Percentiles rank a stretch among this genome's conserved stretches.
Conservation (phyloP, 2,329 filamentous ascomycete genomes). For the Ilyonectria sp. region DNA sequence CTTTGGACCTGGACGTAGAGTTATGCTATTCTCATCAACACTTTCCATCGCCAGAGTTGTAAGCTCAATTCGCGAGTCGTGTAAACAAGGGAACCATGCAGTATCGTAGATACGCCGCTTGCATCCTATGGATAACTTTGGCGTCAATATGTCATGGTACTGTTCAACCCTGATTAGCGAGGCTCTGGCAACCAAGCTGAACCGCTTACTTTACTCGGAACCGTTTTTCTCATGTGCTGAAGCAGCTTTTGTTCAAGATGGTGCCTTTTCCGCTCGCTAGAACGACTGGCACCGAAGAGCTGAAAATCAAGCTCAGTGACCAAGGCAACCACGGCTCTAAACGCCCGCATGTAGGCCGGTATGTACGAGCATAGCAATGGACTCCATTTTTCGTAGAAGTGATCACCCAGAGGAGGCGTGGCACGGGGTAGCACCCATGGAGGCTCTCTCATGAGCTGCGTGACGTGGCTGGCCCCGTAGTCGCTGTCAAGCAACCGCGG, state of each 20-base stretch:
- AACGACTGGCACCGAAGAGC: neutral
- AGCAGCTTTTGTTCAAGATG: neutral
- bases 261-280: neutral
- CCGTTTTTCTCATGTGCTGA: neutral
- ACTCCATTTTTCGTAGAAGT: constrained; percentile 3
- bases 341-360: neutral
- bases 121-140: neutral
- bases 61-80: neutral
- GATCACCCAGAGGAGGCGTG: neutral
- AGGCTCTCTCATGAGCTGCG: constrained; percentile 3
- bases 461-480: constrained; percentile 4
- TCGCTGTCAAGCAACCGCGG: neutral
- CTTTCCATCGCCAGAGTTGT: neutral
- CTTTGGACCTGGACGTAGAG: neutral
- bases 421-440: neutral
- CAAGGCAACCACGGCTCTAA: neutral
- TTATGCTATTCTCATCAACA: neutral
- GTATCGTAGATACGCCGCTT: neutral
- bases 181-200: neutral
- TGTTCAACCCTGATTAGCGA: neutral
- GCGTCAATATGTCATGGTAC: neutral
- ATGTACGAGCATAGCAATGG: neutral
- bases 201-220: constrained; percentile 3
- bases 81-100: neutral
- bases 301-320: constrained; percentile 2